These are phyloP conservation scores for Dioszegia hungarica DNA, from an alignment of 768 basidiomycete genomes.

Conservation along the genomic window DNA sequence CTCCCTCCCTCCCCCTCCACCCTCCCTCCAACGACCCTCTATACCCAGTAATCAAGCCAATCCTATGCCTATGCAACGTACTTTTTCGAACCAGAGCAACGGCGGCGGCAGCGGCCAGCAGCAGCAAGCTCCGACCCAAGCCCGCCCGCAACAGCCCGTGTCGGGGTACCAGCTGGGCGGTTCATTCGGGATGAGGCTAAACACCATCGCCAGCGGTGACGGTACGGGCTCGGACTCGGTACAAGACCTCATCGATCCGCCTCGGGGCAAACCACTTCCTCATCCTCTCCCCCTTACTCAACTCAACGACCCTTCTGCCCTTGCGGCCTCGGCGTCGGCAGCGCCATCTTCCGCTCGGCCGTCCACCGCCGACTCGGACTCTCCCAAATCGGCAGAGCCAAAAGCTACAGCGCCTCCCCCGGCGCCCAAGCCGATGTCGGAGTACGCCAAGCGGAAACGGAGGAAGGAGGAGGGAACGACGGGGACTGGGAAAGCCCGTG, in stretches of 20 bases:
- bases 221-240: not conserved
- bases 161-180: not conserved
- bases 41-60: not conserved
- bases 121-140: not conserved
- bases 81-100: constrained; percentile 6
- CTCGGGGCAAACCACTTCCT: not conserved
- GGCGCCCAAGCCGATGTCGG: not conserved
- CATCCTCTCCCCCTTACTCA: not conserved
- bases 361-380: not conserved
- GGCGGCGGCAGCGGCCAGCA: not conserved
- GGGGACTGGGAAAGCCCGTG: not conserved
- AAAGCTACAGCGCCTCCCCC: not conserved
- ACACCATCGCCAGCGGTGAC: not conserved
- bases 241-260: no score
- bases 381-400: not conserved
- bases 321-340: no score
- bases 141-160: not conserved
- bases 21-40: not conserved
- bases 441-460: constrained; percentile 1
- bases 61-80: constrained; percentile 8
- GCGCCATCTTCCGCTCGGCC: no score
- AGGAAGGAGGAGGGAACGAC: not conserved
- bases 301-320: not conserved
- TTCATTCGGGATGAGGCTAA: no score
- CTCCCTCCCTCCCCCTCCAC: constrained; percentile 3